These are phyloP conservation scores for Helianthus tuberosus DNA, from an alignment of 129 eudicot genomes.

Conservation along the genomic window DNA sequence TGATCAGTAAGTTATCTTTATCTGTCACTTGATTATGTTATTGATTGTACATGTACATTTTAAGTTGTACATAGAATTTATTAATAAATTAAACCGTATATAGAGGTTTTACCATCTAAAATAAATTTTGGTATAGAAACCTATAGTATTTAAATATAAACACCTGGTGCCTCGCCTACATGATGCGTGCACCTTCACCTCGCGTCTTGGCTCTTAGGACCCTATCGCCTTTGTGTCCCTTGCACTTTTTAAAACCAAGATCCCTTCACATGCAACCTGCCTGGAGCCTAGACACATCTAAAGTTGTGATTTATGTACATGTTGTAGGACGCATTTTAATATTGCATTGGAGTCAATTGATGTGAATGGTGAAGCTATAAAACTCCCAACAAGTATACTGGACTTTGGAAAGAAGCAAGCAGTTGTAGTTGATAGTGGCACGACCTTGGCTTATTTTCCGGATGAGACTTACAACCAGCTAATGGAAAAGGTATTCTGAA, in stretches of 20 bases:
- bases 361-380: constrained; percentile 65
- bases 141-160: too few relatives aligned
- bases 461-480: constrained; percentile 51
- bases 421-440: constrained; percentile 78
- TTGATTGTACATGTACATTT: neutral
- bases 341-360: constrained; percentile 65
- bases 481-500: constrained; percentile 45
- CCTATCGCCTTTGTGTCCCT: too few relatives aligned
- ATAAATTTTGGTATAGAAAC: too few relatives aligned
- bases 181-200: too few relatives aligned
- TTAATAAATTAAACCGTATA: too few relatives aligned
- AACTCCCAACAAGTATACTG: constrained; percentile 56
- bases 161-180: too few relatives aligned
- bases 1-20: constrained; percentile 35
- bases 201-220: too few relatives aligned
- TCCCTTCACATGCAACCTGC: too few relatives aligned
- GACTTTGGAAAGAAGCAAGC: constrained; percentile 56
- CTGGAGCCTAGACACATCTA: too few relatives aligned
- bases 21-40: neutral
- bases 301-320: constrained; percentile 16
- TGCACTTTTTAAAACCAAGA: too few relatives aligned
- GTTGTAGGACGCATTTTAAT: constrained; percentile 78
- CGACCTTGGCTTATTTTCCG: constrained; percentile 90
- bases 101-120: too few relatives aligned
- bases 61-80: too few relatives aligned